phyloP scores from a whole-genome alignment of 768 basidiomycete species.

The Rhizopogon sp. region DNA sequence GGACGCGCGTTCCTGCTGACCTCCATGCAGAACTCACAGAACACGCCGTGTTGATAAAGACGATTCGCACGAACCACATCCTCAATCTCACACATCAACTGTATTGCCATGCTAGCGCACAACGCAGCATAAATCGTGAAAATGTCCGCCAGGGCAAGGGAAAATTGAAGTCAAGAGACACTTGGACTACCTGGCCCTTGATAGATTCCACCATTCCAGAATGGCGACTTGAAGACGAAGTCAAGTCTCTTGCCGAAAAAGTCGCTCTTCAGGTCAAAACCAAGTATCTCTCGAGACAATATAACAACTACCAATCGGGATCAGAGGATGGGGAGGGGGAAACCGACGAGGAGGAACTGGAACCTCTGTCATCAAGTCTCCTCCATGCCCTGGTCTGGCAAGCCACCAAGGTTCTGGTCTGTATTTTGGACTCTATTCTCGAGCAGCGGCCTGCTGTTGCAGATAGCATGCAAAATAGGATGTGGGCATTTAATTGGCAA shows the following conservation, averaged over 20 bases:
- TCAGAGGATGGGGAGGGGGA: conserved; percentile 18
- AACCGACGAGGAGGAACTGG: conserved; percentile 25
- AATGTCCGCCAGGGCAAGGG: conserved; percentile 23
- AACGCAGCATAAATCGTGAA: conserved; percentile 9
- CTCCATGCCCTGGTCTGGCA: conserved; percentile 36
- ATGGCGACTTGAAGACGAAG: conserved; percentile 69
- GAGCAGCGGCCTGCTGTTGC: conserved; percentile 50
- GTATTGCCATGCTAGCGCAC: conserved; percentile 17
- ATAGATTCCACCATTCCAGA: conserved; percentile 64
- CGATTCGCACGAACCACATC: conserved; percentile 50
- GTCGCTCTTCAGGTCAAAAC: conserved; percentile 21
- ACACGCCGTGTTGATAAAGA: conserved; percentile 62
- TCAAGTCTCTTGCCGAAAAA: conserved; percentile 41
- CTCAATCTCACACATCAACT: conserved; percentile 58
- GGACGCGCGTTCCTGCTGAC: conserved; percentile 42
- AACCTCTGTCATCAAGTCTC: conserved; percentile 22
- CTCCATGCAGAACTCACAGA: conserved; percentile 64
- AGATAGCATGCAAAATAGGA: conserved; percentile 60
- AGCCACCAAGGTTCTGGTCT: conserved; percentile 41
- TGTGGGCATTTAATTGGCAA: conserved; percentile 59
- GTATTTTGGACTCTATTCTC: conserved; percentile 49
- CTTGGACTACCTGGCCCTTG: conserved; percentile 79
- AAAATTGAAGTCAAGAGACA: conserved; percentile 27
- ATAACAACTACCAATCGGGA: conserved; percentile 3
- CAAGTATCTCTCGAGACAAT: not conserved